Evolutionary conservation across 768 basidiomycete genomes (phyloP), one percentile per base, ranked within the genome.

Genomic region (Hydnomerulius pinastri): DNA sequence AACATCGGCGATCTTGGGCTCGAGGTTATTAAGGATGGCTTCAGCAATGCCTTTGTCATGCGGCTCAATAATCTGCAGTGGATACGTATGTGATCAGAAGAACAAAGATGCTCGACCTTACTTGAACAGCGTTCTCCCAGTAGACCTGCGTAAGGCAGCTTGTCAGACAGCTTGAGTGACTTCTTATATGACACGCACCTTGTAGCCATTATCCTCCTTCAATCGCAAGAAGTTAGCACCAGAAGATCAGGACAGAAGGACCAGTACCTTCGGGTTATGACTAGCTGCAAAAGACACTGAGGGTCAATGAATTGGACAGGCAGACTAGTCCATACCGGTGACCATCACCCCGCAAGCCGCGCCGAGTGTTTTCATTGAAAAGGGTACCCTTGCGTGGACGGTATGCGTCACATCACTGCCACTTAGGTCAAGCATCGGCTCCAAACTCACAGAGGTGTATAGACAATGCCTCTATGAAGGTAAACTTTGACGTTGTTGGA

Each of bases 331-430:
- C 71, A 35, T 41, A 85, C 88, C 90, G 56, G 92, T 95, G 43
- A 95, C 87, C 92, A 95, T 95, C 3, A 94, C 82, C 17, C 92
- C 92, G 52, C 87, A 86, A 2, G 86, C 85, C 3, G 92, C 90
- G 10, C 72, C 72, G 39, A 90, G 61, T 43, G 67, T 72, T 57
- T 82, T 83, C 12, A 92, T 77, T 23, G 80, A 78, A 65, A 92
- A 94, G 0, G 92, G 92, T 2, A 92, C 90, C 66, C 90, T 92
- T 55, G 6, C n/a, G n/a, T n/a, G n/a, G n/a, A n/a, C n/a, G 35
- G 33, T 45, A 43, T 40, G 15, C 20, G 15, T 51, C 30, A 55
- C 25, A 25, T 20, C 21, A n/a, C 17, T 45, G 37, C 17, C 25
- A n/a, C 25, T 3, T 21, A 21, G 20, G 48, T 28, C 11, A 47